Percentiles rank a stretch among this genome's conserved stretches.
Conservation (phyloP, 2,329 filamentous ascomycete genomes). For the Alternaria burnsii region DNA sequence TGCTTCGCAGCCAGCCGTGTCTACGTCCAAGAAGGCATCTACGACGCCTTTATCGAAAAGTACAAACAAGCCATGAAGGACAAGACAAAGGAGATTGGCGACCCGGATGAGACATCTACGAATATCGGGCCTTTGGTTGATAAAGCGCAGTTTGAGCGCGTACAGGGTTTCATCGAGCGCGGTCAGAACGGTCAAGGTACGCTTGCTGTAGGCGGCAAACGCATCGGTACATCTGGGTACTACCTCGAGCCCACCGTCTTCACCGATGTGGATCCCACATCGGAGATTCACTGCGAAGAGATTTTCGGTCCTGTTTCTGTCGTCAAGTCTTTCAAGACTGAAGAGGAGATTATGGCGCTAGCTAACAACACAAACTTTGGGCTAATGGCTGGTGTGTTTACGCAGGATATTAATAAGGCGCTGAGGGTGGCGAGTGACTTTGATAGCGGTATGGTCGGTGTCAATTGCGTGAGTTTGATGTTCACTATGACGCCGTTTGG, state of each 20-base stretch:
- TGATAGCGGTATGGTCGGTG: slow-evolving; percentile 47
- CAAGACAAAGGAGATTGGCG: slow-evolving; percentile 42
- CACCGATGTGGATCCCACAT: slow-evolving; percentile 43
- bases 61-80: slow-evolving; percentile 47
- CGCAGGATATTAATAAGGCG: slow-evolving; percentile 51
- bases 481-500: slow-evolving; percentile 59
- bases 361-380: slow-evolving; percentile 52
- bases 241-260: slow-evolving; percentile 50
- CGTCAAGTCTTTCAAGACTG: slow-evolving; percentile 49
- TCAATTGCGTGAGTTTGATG: slow-evolving; percentile 46
- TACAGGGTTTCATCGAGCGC: slow-evolving; percentile 47
- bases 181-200: slow-evolving; percentile 40
- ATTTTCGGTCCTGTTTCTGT: slow-evolving; percentile 52
- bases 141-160: slow-evolving; percentile 46
- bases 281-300: slow-evolving; percentile 49
- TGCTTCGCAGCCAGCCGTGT: slow-evolving; percentile 51
- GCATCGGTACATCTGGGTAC: slow-evolving; percentile 42
- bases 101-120: slow-evolving; percentile 39
- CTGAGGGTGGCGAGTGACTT: slow-evolving; percentile 45
- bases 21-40: slow-evolving; percentile 52
- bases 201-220: slow-evolving; percentile 45
- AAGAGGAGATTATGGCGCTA: slow-evolving; percentile 51
- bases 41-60: slow-evolving; percentile 48
- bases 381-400: slow-evolving; percentile 51
- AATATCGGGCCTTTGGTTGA: slow-evolving; percentile 49